phyloP scores from a whole-genome alignment of 2,329 filamentous ascomycete species.

The Fonsecaea pugnacius region DNA sequence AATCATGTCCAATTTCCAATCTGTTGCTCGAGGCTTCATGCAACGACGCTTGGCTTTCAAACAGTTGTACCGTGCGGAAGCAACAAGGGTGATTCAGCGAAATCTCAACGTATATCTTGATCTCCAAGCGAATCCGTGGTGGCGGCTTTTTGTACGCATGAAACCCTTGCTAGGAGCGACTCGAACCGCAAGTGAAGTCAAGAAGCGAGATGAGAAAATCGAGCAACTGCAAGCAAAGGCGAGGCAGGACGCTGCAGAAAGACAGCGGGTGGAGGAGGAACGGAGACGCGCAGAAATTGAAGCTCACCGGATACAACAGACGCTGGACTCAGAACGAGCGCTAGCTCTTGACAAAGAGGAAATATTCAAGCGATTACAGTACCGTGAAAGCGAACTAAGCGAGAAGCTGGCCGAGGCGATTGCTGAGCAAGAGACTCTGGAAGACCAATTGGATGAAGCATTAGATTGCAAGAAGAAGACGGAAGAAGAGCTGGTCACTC shows the following conservation, averaged over 20 bases:
- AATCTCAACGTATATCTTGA: constrained; percentile 93
- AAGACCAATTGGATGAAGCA: constrained; percentile 88
- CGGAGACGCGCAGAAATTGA: constrained; percentile 83
- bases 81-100: constrained; percentile 88
- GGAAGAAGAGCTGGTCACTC: constrained; percentile 80
- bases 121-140: constrained; percentile 93
- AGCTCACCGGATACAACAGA: constrained; percentile 87
- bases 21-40: constrained; percentile 84
- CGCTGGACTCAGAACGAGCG: constrained; percentile 92
- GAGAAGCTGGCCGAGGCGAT: constrained; percentile 92
- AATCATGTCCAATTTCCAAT: constrained; percentile 93
- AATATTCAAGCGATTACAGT: constrained; percentile 94
- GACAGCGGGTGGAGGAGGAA: constrained; percentile 85
- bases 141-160: constrained; percentile 93
- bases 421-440: constrained; percentile 89
- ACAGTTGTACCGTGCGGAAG: constrained; percentile 89
- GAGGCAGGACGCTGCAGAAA: constrained; percentile 72
- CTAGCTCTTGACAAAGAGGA: constrained; percentile 97
- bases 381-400: constrained; percentile 85
- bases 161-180: constrained; percentile 91
- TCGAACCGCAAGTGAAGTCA: constrained; percentile 88
- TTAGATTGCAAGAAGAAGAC: constrained; percentile 86
- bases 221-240: constrained; percentile 83
- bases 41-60: constrained; percentile 90
- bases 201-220: constrained; percentile 93